Base-by-base conservation (phyloP, 495 filamentous ascomycete genomes). In the Penicillium waksmanii region DNA sequence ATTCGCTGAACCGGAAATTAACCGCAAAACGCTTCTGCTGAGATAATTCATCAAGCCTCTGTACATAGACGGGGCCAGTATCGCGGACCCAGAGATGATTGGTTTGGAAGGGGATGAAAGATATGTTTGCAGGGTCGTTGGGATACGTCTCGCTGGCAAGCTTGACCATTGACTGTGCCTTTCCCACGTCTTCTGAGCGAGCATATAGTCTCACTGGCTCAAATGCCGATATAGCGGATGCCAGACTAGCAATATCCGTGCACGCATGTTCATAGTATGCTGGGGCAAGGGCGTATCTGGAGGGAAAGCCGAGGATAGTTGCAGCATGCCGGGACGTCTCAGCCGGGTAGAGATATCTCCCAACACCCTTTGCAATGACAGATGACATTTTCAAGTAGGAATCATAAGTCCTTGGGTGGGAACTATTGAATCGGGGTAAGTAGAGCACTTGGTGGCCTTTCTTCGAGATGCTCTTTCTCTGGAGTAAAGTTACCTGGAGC, bases 41-140 rank as follows among this genome's bases (percentile, higher is more conserved):
- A 42, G 49, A 61, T 25, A 33, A 3, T 4, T 63, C 68, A 17
- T 56, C 66, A 11, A 58, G 57, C 46, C 66, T 58, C 43, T 58
- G 66, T 19, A 71, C 57, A 19, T 71, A 71, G 13, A 71, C 58
- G 3, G 68, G 68, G 11, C 68, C 68, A 17, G 66, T 68, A 49
- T 68, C 68, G 40, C 68, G 66, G 0, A 71, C 68, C 68, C 68
- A 71, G 57, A 58, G 62, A 56, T 71, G 68, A 38, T 71, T 71
- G 53, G 64, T 65, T 19, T 63, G 63, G 31, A 57, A 57, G 1
- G 66, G 63, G 35, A 66, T 64, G 33, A 71, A 21, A 8, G 46
- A 56, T 33, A 71, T 55, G 18, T 42, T 51, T 10, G 60, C 23
- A 5, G 21, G 1, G 11, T 48, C 46, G 46, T 18, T 27, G 46